Evolutionary conservation across 2,329 filamentous ascomycete genomes (phyloP).

Genomic region (Calonectria leucothoes): DNA sequence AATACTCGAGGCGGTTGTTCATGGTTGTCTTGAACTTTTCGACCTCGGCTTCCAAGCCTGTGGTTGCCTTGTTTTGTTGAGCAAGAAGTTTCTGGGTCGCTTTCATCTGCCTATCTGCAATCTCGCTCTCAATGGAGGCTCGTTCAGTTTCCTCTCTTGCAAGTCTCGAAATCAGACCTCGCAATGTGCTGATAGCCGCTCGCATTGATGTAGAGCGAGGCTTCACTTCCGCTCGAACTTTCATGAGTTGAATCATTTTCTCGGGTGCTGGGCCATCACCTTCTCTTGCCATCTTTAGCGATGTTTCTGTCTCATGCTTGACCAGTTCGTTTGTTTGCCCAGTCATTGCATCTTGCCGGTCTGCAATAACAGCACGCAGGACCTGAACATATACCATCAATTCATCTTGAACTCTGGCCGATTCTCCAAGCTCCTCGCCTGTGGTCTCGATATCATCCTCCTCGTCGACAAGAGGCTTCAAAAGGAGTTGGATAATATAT

Average conservation of each 20-base stretch:
- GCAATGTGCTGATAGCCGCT: constrained; percentile 75
- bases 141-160: constrained; percentile 49
- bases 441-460: constrained; percentile 79
- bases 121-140: constrained; percentile 74
- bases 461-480: constrained; percentile 84
- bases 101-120: constrained; percentile 73
- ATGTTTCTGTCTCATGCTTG: constrained; percentile 75
- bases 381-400: constrained; percentile 88
- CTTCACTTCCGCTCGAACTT: constrained; percentile 59
- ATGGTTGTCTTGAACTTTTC: constrained; percentile 82
- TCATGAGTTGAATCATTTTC: constrained; percentile 64
- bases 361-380: constrained; percentile 79
- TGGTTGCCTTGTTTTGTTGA: constrained; percentile 62
- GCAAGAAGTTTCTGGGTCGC: constrained; percentile 65
- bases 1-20: constrained; percentile 90
- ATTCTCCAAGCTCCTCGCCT: constrained; percentile 90
- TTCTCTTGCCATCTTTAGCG: constrained; percentile 69
- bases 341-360: constrained; percentile 81
- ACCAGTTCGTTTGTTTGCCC: constrained; percentile 82
- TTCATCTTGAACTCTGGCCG: constrained; percentile 88
- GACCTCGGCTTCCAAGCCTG: constrained; percentile 74
- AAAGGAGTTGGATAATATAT: constrained; percentile 76
- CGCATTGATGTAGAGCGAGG: constrained; percentile 74
- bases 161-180: constrained; percentile 71
- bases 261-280: constrained; percentile 79